These are phyloP conservation scores for Drosera capensis DNA, from an alignment of 148 eudicot species.

Conservation along the genomic window DNA sequence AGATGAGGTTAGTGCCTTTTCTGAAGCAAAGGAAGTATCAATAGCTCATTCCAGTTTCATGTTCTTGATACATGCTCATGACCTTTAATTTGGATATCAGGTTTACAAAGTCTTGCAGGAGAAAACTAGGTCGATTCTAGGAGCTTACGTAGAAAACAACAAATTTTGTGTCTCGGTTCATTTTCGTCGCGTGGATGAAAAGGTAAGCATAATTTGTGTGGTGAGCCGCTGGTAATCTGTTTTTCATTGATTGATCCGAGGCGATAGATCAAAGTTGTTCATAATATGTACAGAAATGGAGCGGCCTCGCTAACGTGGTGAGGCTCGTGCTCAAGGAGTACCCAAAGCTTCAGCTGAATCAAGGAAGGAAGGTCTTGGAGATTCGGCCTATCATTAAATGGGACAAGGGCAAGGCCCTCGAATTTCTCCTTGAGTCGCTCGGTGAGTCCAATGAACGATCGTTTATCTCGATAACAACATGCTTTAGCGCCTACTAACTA, in stretches of 20 bases:
- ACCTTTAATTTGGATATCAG: slow-evolving; percentile 10
- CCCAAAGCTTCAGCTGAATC: slow-evolving; percentile 61
- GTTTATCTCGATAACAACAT: not conserved
- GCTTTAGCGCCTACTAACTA: too few relatives aligned
- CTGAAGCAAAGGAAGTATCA: not conserved
- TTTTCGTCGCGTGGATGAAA: slow-evolving; percentile 80
- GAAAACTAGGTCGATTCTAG: slow-evolving; percentile 49
- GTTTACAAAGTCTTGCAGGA: slow-evolving; percentile 45
- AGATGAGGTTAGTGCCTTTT: slow-evolving; percentile 31
- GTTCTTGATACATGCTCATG: not conserved
- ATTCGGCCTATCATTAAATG: slow-evolving; percentile 86
- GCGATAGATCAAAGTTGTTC: not conserved
- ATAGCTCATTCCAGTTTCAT: not conserved
- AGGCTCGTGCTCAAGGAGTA: slow-evolving; percentile 53
- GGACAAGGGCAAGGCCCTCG: slow-evolving; percentile 98
- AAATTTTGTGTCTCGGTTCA: slow-evolving; percentile 86
- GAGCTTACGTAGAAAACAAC: slow-evolving; percentile 79
- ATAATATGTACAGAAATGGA: slow-evolving; percentile 44
- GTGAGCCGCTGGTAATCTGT: too few relatives aligned
- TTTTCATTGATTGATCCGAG: too few relatives aligned
- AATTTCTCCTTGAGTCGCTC: slow-evolving; percentile 75
- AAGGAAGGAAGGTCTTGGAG: slow-evolving; percentile 90
- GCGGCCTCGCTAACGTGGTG: slow-evolving; percentile 54
- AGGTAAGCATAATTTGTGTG: too few relatives aligned
- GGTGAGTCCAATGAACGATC: slow-evolving; percentile 27